A percentile compares a stretch with the other conserved stretches of the same genome.
These are phyloP conservation scores for Claviceps cyperi DNA, from an alignment of 2,329 filamentous ascomycete genomes.

Conservation along the genomic window DNA sequence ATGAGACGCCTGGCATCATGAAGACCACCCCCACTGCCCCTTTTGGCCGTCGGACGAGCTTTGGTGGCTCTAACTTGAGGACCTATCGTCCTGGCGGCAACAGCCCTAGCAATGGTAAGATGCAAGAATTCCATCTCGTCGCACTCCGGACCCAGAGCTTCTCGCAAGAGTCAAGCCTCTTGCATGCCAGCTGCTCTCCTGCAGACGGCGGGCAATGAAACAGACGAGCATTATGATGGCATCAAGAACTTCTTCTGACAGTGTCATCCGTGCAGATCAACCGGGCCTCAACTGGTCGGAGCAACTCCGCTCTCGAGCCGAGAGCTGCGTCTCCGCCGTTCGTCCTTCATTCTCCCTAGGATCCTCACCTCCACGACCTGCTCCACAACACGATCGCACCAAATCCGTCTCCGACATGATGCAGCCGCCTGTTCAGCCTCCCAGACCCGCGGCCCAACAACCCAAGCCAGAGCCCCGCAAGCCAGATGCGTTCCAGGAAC, in stretches of 20 bases:
- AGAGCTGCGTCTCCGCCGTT: conserved; percentile 52
- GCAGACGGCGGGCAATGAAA: conserved; percentile 23
- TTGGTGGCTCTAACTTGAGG: conserved; percentile 66
- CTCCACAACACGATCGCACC: conserved; percentile 44
- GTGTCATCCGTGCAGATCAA: conserved; percentile 55
- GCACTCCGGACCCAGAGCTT: conserved; percentile 19
- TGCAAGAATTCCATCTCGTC: conserved; percentile 26
- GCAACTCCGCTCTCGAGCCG: conserved; percentile 81
- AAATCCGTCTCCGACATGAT: conserved; percentile 56
- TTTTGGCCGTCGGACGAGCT: conserved; percentile 76
- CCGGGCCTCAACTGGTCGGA: conserved; percentile 91
- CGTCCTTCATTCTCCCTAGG: conserved; percentile 46
- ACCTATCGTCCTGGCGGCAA: conserved; percentile 31
- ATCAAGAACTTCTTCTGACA: conserved; percentile 51
- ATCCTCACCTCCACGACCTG: conserved; percentile 23
- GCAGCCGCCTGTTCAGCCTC: conserved; percentile 36
- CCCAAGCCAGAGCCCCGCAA: conserved; percentile 43
- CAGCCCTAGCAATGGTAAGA: conserved; percentile 52
- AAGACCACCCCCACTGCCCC: conserved; percentile 54
- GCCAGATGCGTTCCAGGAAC: conserved; percentile 90
- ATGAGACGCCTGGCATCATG: conserved; percentile 35
- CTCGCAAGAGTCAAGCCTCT: conserved; percentile 15
- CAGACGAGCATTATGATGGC: conserved; percentile 47
- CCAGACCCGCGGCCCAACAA: conserved; percentile 23
- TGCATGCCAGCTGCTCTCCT: conserved; percentile 20